phyloP scores from a whole-genome alignment of 2,329 filamentous ascomycete genomes.

The Microdochium nivale region DNA sequence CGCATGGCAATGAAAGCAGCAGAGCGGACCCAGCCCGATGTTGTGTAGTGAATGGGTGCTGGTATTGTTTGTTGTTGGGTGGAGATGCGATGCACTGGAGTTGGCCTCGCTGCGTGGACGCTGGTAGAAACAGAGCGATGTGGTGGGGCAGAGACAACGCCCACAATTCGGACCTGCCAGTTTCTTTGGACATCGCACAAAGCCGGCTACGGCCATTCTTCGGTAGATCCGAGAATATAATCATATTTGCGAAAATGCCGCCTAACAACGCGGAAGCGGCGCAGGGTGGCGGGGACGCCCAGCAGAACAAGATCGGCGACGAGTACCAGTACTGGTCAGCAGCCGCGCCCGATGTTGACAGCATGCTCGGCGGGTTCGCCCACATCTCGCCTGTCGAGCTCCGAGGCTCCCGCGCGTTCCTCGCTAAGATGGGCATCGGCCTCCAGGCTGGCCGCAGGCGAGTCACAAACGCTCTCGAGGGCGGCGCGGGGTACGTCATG shows the following conservation, averaged over 20 bases:
- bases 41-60: too few relatives aligned
- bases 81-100: too few relatives aligned
- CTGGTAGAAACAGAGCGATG: too few relatives aligned
- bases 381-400: slow-evolving; percentile 64
- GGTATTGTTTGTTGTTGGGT: too few relatives aligned
- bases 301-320: slow-evolving; percentile 9
- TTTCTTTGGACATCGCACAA: too few relatives aligned
- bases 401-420: slow-evolving; percentile 60
- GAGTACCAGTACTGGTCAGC: slow-evolving; percentile 38
- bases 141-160: too few relatives aligned
- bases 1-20: too few relatives aligned
- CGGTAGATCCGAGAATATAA: too few relatives aligned
- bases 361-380: slow-evolving; percentile 69
- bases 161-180: too few relatives aligned
- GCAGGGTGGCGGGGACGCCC: background rate
- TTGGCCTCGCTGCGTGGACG: too few relatives aligned
- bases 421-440: slow-evolving; percentile 55
- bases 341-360: slow-evolving; percentile 41
- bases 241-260: background rate
- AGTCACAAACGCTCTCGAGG: slow-evolving; percentile 24
- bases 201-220: too few relatives aligned
- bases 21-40: too few relatives aligned
- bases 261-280: background rate
- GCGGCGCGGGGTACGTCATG: slow-evolving; percentile 29
- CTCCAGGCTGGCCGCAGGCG: slow-evolving; percentile 20